Conservation (phyloP, 2,329 filamentous ascomycete genomes). For the Diaporthe sp. region DNA sequence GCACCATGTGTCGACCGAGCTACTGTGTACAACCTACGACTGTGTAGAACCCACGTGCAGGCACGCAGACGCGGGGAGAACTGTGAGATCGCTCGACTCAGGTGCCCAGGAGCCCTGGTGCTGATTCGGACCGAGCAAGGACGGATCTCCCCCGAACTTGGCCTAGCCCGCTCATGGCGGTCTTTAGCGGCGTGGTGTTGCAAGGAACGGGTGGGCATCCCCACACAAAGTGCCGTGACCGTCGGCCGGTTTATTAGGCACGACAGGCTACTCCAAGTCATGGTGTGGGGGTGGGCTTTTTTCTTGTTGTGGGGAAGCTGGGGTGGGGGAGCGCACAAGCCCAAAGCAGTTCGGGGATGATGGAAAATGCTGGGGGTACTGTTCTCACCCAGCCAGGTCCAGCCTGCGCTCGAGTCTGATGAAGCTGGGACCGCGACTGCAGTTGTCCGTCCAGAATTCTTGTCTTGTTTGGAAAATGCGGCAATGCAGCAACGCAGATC, state of each 20-base stretch:
- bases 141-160: constrained; percentile 2
- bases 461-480: too few species aligned
- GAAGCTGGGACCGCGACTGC: neutral
- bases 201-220: neutral
- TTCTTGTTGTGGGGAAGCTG: constrained; percentile 12
- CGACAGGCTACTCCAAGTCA: neutral
- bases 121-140: constrained; percentile 22
- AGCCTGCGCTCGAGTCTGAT: neutral
- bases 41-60: neutral
- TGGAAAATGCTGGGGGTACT: neutral
- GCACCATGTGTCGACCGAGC: neutral
- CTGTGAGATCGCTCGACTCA: constrained; percentile 13
- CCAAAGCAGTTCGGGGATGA: neutral
- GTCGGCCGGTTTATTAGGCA: neutral
- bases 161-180: neutral
- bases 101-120: neutral
- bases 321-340: neutral
- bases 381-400: neutral
- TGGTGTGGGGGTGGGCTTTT: constrained; percentile 2
- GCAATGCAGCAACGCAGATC: neutral
- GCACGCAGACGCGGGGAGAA: neutral
- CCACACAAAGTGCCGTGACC: constrained; percentile 16
- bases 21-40: neutral
- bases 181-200: constrained; percentile 5
- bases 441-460: too few species aligned